Conservation (phyloP, 352 stramenopile genomes). For the Phytophthora syringae region DNA sequence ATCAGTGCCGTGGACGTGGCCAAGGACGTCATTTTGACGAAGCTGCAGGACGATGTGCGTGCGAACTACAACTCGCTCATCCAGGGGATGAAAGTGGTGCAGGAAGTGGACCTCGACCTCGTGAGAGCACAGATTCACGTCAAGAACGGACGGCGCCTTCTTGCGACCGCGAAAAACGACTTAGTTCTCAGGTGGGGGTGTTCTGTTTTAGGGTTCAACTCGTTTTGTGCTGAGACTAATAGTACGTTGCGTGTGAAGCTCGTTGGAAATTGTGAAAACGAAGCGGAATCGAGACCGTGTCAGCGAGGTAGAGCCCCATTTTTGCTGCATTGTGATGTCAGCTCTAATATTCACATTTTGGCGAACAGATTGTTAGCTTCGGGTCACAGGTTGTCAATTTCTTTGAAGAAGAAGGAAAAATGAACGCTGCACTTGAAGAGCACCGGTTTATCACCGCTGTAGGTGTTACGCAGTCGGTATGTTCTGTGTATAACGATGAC, state of each 20-base stretch:
- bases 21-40: conserved; percentile 75
- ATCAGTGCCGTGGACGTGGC: conserved; percentile 85
- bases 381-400: conserved; percentile 74
- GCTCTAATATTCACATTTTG: conserved; percentile 2
- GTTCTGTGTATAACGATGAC: neutral
- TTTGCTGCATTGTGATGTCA: neutral
- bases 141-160: conserved; percentile 81
- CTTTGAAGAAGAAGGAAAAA: conserved; percentile 80
- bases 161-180: conserved; percentile 76
- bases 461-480: conserved; percentile 15
- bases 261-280: conserved; percentile 83
- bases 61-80: conserved; percentile 82
- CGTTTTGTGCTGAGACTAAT: neutral
- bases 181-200: conserved; percentile 62
- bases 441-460: conserved; percentile 78
- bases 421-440: conserved; percentile 71
- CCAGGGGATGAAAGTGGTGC: conserved; percentile 87
- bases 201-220: no score
- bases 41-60: conserved; percentile 85
- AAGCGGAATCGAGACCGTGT: conserved; percentile 85
- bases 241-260: conserved; percentile 40
- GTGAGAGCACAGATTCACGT: conserved; percentile 88
- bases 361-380: conserved; percentile 30
- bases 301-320: conserved; percentile 43
- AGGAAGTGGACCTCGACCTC: conserved; percentile 88